Conservation (phyloP, 2,329 filamentous ascomycete genomes). For the Diaporthe amygdali region DNA sequence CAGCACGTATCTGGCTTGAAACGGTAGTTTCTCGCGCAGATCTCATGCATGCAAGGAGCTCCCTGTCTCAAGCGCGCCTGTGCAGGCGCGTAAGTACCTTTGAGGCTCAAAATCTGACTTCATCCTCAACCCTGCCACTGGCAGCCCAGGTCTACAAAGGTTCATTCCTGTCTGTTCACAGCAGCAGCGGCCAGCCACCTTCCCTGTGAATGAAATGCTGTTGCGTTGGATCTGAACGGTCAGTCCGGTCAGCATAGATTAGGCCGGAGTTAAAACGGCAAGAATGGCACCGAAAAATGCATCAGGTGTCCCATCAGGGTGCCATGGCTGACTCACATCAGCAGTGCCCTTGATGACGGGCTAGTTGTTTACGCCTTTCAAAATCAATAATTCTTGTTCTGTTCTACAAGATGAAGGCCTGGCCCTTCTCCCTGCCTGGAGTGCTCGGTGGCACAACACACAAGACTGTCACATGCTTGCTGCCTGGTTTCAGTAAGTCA, state of each 20-base stretch:
- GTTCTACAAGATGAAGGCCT: not conserved
- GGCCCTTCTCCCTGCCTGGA: not conserved
- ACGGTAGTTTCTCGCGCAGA: too few species aligned
- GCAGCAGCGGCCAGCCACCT: not conserved
- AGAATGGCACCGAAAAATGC: too few species aligned
- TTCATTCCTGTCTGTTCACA: not conserved
- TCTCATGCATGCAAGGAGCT: too few species aligned
- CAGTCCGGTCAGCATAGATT: not conserved
- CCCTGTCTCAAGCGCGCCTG: too few species aligned
- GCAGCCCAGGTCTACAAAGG: not conserved
- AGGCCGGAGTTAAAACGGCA: not conserved
- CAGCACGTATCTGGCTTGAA: too few species aligned
- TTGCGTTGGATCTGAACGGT: too few species aligned
- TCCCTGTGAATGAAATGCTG: not conserved
- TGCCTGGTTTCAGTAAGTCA: not conserved
- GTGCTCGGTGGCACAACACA: not conserved
- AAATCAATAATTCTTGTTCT: too few species aligned
- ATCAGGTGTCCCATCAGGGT: not conserved
- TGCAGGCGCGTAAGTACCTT: not conserved
- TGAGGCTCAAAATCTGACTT: slow-evolving; percentile 7
- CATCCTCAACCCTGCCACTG: not conserved
- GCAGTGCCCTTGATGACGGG: not conserved
- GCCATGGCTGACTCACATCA: not conserved
- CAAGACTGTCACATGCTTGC: too few species aligned
- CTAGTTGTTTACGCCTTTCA: not conserved